A percentile compares a stretch with the other conserved stretches of the same genome.
phyloP scores from a whole-genome alignment of 2,329 filamentous ascomycete genomes.

The Alternaria infectoria region DNA sequence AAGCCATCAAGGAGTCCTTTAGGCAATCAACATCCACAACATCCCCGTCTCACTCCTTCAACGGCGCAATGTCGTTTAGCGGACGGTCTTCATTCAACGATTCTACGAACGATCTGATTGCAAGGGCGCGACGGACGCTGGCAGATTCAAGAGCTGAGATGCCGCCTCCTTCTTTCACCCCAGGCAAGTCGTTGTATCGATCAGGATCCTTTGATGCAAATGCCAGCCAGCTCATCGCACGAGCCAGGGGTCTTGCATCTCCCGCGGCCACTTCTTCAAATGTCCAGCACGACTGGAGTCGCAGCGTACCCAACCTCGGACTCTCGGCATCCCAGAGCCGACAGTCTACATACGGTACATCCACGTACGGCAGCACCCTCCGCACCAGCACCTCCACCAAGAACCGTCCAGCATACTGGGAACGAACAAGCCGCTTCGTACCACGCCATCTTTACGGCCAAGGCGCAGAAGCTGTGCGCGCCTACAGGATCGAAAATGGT shows the following conservation, averaged over 20 bases:
- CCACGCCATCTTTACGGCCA: conserved; percentile 45
- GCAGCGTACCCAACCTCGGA: conserved; percentile 34
- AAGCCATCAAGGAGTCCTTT: conserved; percentile 26
- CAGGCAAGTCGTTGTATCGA: conserved; percentile 16
- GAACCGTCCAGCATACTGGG: conserved; percentile 39
- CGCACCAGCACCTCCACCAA: conserved; percentile 13
- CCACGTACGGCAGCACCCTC: conserved; percentile 21
- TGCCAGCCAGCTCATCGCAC: conserved; percentile 23
- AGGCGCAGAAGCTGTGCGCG: conserved; percentile 38
- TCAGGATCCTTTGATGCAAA: conserved; percentile 9
- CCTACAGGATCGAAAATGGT: conserved; percentile 29
- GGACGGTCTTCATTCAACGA: conserved; percentile 17
- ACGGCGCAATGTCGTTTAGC: conserved; percentile 6
- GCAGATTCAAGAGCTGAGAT: conserved; percentile 3
- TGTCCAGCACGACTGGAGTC: conserved; percentile 31
- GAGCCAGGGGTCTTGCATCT: conserved; percentile 21
- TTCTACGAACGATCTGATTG: conserved; percentile 13
- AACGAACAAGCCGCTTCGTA: conserved; percentile 43
- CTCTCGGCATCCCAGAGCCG: conserved; percentile 17
- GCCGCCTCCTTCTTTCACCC: conserved; percentile 1
- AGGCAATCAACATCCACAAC: conserved; percentile 15
- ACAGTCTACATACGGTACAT: conserved; percentile 19
- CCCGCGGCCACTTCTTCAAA: conserved; percentile 8
- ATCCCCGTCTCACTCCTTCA: conserved; percentile 13
- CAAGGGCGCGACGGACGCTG: conserved; percentile 17